Conservation (phyloP, 2,329 filamentous ascomycete species). For the Pseudogymnoascus verrucosus region DNA sequence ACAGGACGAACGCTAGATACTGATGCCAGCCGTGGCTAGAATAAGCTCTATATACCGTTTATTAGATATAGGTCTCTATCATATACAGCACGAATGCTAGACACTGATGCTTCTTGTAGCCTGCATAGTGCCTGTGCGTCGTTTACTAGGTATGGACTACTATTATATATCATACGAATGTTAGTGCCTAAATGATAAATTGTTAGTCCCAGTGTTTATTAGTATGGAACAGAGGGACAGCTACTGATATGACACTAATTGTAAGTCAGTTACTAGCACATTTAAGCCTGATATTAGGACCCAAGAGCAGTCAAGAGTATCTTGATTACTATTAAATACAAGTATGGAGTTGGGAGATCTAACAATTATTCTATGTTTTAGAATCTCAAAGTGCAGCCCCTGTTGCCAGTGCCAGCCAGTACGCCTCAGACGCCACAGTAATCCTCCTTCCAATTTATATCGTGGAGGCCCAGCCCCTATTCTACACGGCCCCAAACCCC, state of each 20-base stretch:
- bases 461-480: background rate
- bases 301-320: background rate
- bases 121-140: background rate
- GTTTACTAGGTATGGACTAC: background rate
- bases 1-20: background rate
- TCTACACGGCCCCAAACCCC: constrained; percentile 16
- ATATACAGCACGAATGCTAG: background rate
- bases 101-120: too few species aligned
- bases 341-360: constrained; percentile 1
- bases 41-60: background rate
- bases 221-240: background rate
- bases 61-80: background rate
- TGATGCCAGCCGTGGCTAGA: background rate
- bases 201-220: background rate
- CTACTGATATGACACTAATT: background rate
- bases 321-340: background rate
- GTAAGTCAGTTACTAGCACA: background rate
- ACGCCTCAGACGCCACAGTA: background rate
- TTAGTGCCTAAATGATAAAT: background rate
- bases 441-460: background rate
- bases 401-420: too few species aligned
- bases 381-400: background rate
- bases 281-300: background rate
- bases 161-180: background rate
- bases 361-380: background rate